Conservation (phyloP, 371 early-diverging fungal species). For the Mortierella sp. region DNA sequence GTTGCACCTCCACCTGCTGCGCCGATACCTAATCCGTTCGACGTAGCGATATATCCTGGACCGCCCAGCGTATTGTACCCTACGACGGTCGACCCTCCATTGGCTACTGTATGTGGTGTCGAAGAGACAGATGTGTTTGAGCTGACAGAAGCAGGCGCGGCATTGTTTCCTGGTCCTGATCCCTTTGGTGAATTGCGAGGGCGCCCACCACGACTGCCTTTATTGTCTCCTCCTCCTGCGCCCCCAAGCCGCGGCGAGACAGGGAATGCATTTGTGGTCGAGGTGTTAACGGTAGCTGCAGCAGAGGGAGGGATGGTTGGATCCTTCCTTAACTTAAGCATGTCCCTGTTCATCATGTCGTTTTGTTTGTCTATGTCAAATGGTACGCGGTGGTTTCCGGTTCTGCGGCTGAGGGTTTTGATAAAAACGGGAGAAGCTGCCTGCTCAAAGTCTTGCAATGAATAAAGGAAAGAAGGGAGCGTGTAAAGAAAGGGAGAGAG, state of each 20-base stretch:
- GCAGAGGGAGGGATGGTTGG: constrained; percentile 47
- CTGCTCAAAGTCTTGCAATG: neutral
- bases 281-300: constrained; percentile 42
- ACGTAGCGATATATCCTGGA: neutral
- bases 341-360: constrained; percentile 50
- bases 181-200: constrained; percentile 43
- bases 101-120: neutral
- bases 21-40: constrained; percentile 2
- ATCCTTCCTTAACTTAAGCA: constrained; percentile 54
- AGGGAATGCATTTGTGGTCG: constrained; percentile 39
- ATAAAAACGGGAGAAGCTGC: neutral
- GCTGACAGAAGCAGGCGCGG: neutral
- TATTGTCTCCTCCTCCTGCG: constrained; percentile 3
- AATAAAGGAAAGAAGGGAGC: neutral
- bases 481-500: neutral
- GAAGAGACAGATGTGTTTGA: neutral
- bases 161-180: constrained; percentile 4
- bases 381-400: too few species aligned
- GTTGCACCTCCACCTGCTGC: neutral
- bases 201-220: constrained; percentile 17
- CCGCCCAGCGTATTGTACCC: neutral
- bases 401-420: neutral
- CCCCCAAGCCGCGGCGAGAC: constrained; percentile 36
- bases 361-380: neutral
- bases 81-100: neutral